These are phyloP conservation scores for Colletotrichum sp. DNA, from an alignment of 2,329 filamentous ascomycete genomes.

Conservation along the genomic window DNA sequence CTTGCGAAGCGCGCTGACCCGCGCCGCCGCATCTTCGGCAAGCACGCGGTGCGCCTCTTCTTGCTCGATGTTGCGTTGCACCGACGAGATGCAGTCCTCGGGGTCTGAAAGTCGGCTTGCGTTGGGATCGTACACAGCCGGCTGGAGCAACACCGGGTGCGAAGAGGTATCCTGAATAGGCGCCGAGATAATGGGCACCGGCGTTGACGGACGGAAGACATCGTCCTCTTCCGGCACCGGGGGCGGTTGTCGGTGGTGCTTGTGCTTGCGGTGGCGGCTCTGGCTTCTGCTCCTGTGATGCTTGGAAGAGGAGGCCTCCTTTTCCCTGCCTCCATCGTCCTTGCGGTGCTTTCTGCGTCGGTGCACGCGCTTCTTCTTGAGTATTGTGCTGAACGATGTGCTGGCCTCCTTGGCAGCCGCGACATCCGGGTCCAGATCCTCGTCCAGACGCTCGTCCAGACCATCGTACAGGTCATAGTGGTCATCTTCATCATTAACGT, in stretches of 20 bases:
- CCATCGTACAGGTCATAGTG: conserved; percentile 36
- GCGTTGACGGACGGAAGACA: conserved; percentile 28
- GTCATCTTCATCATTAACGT: conserved; percentile 13
- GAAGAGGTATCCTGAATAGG: conserved; percentile 55
- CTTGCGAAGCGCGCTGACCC: conserved; percentile 59
- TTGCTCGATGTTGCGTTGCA: conserved; percentile 63
- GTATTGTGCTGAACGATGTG: conserved; percentile 48
- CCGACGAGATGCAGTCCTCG: conserved; percentile 57
- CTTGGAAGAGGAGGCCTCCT: conserved; percentile 24
- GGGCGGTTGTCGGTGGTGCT: conserved; percentile 24
- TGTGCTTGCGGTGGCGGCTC: conserved; percentile 26
- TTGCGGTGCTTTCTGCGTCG: conserved; percentile 41
- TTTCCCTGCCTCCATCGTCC: conserved; percentile 31
- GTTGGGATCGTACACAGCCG: conserved; percentile 60
- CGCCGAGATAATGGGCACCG: conserved; percentile 48
- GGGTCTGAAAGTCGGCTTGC: conserved; percentile 21
- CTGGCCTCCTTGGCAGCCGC: conserved; percentile 37
- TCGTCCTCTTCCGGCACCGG: conserved; percentile 21
- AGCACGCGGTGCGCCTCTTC: conserved; percentile 61
- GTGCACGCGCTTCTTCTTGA: conserved; percentile 50
- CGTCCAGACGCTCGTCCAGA: conserved; percentile 32
- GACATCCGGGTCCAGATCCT: conserved; percentile 37
- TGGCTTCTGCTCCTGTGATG: conserved; percentile 23
- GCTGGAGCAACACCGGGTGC: conserved; percentile 58
- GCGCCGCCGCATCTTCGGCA: conserved; percentile 61